Base-by-base conservation (phyloP, 306 rosid genomes). In the Acacia confusa region DNA sequence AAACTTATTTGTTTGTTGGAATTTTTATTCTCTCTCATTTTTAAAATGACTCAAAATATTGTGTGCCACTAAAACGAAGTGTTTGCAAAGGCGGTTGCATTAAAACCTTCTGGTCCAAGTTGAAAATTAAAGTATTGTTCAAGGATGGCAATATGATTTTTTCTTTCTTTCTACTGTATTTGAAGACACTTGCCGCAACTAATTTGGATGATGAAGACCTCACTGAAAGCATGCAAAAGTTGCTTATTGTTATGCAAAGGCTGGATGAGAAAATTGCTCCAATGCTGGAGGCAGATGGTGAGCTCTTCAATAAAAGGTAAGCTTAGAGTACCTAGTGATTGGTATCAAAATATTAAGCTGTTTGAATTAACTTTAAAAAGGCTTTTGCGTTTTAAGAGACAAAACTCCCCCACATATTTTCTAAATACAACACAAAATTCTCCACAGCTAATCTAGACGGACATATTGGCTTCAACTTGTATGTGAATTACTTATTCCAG, bases 141-240 rank as follows among this genome's bases (percentile, higher is more conserved):
- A 45, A 65, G 40, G 74, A 34, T 43, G 34, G 70, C 82, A 32
- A 43, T 64, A 17, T 84, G n/a, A 48, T 70, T 66, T 61, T 64
- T 69, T 65, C n/a, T 50, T 17, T 17, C 63, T 20, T 1, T 13
- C 9, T 69, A n/a, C 80, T 83, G 75, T 80, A 74, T 79, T 87
- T 82, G 43, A 89, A 95, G 99, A 95, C 97, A 81, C 93, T 90
- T 77, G 94, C 99, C 79, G 97, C 99, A n/a, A 93, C 99, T 77
- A 88, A 89, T 82, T 71, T 93, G 96, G 83, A 84, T 69, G 97
- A 95, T 85, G 92, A 93, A 61, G 94, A 93, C 60, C 98, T 95
- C 74, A 89, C 96, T 27, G 97, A 93, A 69, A 90, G 96, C 84
- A 92, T 95, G 97, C 97, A 95, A 84, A 95, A 87, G 92, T 90